Conservation (phyloP, 78 protist genomes). For the Tieghemostelium lacteum region DNA sequence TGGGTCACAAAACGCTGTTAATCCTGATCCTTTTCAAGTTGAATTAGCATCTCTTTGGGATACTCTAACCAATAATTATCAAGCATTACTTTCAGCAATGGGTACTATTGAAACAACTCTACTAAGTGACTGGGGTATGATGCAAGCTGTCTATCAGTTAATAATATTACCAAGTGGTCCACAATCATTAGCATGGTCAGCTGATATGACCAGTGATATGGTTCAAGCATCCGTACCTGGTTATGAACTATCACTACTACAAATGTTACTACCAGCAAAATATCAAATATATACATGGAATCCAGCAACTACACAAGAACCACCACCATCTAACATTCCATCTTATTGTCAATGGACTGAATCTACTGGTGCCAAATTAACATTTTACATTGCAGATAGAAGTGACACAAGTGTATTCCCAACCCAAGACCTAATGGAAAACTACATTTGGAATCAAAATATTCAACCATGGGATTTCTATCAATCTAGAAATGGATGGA, state of each 20-base stretch:
- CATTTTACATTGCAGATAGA: not conserved
- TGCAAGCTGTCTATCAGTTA: not conserved
- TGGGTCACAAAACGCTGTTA: not conserved
- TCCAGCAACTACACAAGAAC: not conserved
- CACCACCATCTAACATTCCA: not conserved
- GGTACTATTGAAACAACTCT: not conserved
- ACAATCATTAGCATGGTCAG: constrained; percentile 1
- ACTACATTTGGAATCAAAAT: not conserved
- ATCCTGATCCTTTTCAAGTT: constrained; percentile 22
- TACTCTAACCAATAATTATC: not conserved
- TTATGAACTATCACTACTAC: constrained; percentile 14
- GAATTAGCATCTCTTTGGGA: not conserved
- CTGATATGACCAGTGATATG: not conserved
- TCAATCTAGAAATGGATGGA: constrained; percentile 12
- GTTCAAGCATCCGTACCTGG: not conserved
- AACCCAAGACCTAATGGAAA: not conserved
- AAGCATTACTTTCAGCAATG: not conserved
- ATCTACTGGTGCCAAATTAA: not conserved
- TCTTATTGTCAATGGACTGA: not conserved
- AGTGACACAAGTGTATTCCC: not conserved
- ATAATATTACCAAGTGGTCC: not conserved
- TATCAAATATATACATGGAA: constrained; percentile 4
- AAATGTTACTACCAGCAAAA: constrained; percentile 12
- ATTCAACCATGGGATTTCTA: not conserved
- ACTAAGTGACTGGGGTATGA: constrained; percentile 27